A percentile compares a stretch with the other conserved stretches of the same genome.
Evolutionary conservation across 169 alveolate genomes (phyloP).

Genomic region (Plasmodium cynomolgi): DNA sequence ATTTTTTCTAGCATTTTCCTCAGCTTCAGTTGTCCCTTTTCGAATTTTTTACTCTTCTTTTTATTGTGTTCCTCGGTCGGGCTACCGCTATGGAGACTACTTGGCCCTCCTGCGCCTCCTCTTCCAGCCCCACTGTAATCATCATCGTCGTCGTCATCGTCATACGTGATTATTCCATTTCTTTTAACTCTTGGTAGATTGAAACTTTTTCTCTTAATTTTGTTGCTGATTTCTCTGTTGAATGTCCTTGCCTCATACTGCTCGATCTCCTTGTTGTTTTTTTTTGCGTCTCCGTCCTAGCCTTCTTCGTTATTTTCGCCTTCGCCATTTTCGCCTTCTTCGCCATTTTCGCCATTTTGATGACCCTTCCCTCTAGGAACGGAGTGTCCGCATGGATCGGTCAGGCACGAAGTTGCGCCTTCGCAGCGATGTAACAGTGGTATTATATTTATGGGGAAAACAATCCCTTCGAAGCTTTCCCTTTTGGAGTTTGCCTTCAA

Average conservation of each 20-base stretch:
- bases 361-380: neutral
- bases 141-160: constrained; percentile 11
- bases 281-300: neutral
- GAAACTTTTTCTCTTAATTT: constrained; percentile 23
- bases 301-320: neutral
- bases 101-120: neutral
- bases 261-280: neutral
- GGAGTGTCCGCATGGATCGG: neutral
- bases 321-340: neutral
- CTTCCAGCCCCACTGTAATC: neutral
- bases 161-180: constrained; percentile 45
- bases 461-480: neutral
- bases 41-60: constrained; percentile 15
- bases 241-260: constrained; percentile 8
- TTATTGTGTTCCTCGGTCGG: neutral
- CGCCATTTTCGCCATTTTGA: neutral
- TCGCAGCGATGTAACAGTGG: neutral
- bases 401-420: neutral
- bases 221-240: constrained; percentile 11
- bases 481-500: neutral
- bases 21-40: constrained; percentile 20
- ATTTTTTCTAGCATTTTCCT: constrained; percentile 32
- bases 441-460: neutral
- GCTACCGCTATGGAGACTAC: neutral
- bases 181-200: constrained; percentile 37